phyloP scores from a whole-genome alignment of 2,329 filamentous ascomycete genomes.

The Beauveria australis region DNA sequence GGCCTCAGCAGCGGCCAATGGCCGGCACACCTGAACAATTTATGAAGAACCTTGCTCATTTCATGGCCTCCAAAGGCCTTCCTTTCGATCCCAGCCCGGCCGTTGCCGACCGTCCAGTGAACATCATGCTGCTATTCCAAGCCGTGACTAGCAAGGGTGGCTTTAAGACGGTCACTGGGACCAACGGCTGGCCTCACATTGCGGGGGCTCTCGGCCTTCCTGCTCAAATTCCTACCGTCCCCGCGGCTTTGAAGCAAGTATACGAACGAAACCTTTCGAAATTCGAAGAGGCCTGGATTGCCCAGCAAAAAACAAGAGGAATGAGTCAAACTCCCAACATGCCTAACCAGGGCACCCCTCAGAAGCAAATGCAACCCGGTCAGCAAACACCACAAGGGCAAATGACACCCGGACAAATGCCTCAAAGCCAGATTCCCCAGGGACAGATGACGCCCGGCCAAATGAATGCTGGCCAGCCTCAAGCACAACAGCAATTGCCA shows the following conservation, averaged over 20 bases:
- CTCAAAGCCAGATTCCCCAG: conserved; percentile 22
- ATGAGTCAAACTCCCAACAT: conserved; percentile 41
- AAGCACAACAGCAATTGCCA: conserved; percentile 18
- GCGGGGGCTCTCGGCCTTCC: conserved; percentile 57
- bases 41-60: conserved; percentile 65
- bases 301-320: conserved; percentile 46
- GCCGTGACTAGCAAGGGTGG: conserved; percentile 68
- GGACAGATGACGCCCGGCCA: conserved; percentile 17
- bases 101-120: conserved; percentile 65
- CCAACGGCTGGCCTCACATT: conserved; percentile 66
- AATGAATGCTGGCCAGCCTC: conserved; percentile 21
- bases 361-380: conserved; percentile 32
- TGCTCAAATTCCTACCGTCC: conserved; percentile 56
- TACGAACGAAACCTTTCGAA: conserved; percentile 69
- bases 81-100: conserved; percentile 67
- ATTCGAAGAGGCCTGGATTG: conserved; percentile 64
- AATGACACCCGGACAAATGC: conserved; percentile 12
- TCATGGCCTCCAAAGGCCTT: conserved; percentile 67
- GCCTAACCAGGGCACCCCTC: conserved; percentile 15
- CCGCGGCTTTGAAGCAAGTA: conserved; percentile 60
- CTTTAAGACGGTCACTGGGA: conserved; percentile 61
- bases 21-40: conserved; percentile 55
- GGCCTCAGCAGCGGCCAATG: conserved; percentile 40
- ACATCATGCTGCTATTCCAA: conserved; percentile 70
- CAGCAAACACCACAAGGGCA: conserved; percentile 29